Evolutionary conservation across 2,329 filamentous ascomycete genomes (phyloP).

Genomic region (Lachnellula subtilissima): DNA sequence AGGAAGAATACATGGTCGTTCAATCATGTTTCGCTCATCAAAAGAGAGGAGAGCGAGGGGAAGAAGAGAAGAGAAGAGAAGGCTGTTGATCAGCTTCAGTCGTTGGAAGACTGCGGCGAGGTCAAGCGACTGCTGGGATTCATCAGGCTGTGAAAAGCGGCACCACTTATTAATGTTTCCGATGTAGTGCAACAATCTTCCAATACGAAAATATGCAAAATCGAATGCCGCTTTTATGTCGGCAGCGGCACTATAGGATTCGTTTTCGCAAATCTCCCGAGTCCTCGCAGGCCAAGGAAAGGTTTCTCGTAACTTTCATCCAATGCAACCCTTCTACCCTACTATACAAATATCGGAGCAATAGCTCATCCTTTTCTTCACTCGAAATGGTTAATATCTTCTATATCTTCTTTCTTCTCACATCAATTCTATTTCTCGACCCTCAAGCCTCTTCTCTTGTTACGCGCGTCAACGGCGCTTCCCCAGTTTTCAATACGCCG

Average conservation of each 20-base stretch:
- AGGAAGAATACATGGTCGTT: conserved; percentile 24
- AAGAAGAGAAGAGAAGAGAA: neutral
- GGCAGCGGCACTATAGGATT: neutral
- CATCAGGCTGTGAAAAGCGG: neutral
- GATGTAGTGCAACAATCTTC: neutral
- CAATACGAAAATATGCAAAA: no score
- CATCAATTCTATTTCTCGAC: neutral
- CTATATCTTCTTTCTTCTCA: neutral
- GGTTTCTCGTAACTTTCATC: neutral
- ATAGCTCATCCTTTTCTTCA: no score
- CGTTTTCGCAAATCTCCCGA: neutral
- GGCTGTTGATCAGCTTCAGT: neutral
- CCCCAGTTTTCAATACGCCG: neutral
- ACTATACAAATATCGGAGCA: neutral
- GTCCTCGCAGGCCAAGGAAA: no score
- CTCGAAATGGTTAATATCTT: no score
- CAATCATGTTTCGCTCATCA: conserved; percentile 24
- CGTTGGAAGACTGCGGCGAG: neutral
- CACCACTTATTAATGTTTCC: neutral
- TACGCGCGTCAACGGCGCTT: neutral
- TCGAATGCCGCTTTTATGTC: no score
- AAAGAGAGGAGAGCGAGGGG: conserved; percentile 7
- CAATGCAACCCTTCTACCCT: neutral
- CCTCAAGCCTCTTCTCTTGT: neutral
- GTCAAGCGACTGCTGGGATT: neutral